These are phyloP conservation scores for Mariannaea elegans DNA, from an alignment of 2,329 filamentous ascomycete species.

Conservation along the genomic window DNA sequence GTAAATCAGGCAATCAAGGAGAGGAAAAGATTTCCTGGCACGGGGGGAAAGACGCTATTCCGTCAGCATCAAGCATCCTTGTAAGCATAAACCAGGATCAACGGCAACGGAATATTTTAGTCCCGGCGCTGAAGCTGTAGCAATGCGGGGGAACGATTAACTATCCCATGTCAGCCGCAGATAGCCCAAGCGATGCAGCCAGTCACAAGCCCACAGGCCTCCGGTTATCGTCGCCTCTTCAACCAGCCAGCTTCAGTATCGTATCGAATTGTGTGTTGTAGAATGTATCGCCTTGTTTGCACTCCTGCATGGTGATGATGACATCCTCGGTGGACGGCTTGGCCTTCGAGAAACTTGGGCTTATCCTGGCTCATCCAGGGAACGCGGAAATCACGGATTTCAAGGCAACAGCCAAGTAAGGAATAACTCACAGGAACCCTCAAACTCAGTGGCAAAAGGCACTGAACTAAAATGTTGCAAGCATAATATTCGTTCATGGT, in stretches of 20 bases:
- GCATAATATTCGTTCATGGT: background rate
- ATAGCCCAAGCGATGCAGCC: background rate
- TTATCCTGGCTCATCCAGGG: background rate
- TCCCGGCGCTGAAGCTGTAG: no score
- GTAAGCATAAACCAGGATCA: no score
- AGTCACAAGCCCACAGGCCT: background rate
- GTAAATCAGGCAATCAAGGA: no score
- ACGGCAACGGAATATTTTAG: background rate
- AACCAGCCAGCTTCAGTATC: background rate
- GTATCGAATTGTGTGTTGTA: background rate
- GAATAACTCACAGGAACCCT: no score
- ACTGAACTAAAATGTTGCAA: background rate
- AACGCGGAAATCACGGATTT: background rate
- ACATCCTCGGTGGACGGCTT: background rate
- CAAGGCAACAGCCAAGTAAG: background rate
- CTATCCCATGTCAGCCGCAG: no score
- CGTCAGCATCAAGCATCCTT: no score
- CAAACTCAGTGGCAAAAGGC: no score
- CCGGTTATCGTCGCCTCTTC: background rate
- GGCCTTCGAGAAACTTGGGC: background rate
- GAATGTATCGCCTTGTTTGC: background rate
- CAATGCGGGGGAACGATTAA: no score
- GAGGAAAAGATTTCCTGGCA: no score
- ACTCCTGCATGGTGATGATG: background rate
- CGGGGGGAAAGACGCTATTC: no score